Evolutionary conservation across 371 early-diverging fungal species (phyloP), one percentile per base, ranked within the genome.

Genomic region (Rhizopus microsporus): DNA sequence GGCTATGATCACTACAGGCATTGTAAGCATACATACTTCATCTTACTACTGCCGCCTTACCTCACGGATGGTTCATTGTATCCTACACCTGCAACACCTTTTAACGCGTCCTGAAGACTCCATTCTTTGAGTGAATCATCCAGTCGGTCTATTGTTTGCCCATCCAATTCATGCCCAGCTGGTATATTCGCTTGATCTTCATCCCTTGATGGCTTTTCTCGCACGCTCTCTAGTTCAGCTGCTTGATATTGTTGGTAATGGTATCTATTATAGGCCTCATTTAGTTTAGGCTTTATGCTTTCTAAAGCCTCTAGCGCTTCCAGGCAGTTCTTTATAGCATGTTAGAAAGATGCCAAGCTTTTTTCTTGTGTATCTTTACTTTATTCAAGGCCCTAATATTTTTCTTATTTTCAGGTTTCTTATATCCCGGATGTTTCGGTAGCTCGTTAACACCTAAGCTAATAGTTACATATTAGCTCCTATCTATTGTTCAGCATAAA

Each of bases 361-460:
- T 40, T 40, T n/a, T 38, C 17, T 43, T 44, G n/a, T 43, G 5
- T 33, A 17, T 50, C 7, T 23, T 52, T 62, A 63, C 53, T 48
- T 59, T 73, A 75, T 72, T 75, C 7, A 84, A 46, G 12, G 12
- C 47, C 13, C 52, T 60, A 0, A 75, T 38, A 15, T 62, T 52
- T 2, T 57, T 56, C 54, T 81, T 81, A 51, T 78, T 60, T 6
- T 66, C 74, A 1, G 78, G 62, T 48, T 61, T 54, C 17, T 68
- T 72, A 59, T 75, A 82, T 5, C 78, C 65, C 4, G 71, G 68
- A 63, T 88, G 86, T 47, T 82, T 83, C 33, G 65, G 71, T 12
- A 88, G 58, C 46, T 83, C 83, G 33, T 40, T 62, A 13, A 88
- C 7, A n/a, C 80, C 82, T 42, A 88, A 66, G 35, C 87, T 85